Base-by-base conservation (phyloP, 257 asterid species). In the Paraleonurus japonicus region DNA sequence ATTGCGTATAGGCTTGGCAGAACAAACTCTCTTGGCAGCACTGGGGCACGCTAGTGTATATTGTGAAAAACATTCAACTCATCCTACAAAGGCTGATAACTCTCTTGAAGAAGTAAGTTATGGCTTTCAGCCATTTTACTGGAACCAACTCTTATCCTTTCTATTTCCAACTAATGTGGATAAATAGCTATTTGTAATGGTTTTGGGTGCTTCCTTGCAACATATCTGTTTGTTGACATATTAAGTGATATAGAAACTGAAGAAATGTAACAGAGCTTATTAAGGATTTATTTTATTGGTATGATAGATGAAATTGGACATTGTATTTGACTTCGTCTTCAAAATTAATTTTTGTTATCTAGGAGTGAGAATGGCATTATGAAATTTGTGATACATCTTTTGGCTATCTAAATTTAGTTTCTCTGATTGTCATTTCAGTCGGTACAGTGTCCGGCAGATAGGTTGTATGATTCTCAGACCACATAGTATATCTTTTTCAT, bases 1-100 rank as follows among this genome's bases (percentile, higher is more conserved):
- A 75, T 68, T 95, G 72, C 96, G 96, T 48, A 89, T 92, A 65
- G 98, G 98, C 73, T 83, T 88, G 84, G 99, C 95, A 17, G 95
- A 88, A 75, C 95, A 87, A 85, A 95, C 98, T 41, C 94, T 92
- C 50, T 85, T 95, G 84, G 74, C 83, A 30, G 99, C 98, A 61
- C 81, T 95, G 51, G 96, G 96, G 13, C 96, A 88, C 75, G 97
- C 97, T 71, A 86, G 81, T 54, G 89, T 88, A 45, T 88, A 88
- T 77, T 81, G 95, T 13, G 88, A 85, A 72, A 87, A 83, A 86
- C 82, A 82, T 63, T 87, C 90, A 30, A 76, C 82, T n/a, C 75
- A 86, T 77, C 86, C 89, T 62, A 79, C 80, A 61, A 81, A 81
- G 75, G 76, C 81, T 54, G 83, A 81, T 67, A 85, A 86, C 79